phyloP scores from a whole-genome alignment of 1,284 basidiomycete genomes.

The Vanrija pseudolonga region DNA sequence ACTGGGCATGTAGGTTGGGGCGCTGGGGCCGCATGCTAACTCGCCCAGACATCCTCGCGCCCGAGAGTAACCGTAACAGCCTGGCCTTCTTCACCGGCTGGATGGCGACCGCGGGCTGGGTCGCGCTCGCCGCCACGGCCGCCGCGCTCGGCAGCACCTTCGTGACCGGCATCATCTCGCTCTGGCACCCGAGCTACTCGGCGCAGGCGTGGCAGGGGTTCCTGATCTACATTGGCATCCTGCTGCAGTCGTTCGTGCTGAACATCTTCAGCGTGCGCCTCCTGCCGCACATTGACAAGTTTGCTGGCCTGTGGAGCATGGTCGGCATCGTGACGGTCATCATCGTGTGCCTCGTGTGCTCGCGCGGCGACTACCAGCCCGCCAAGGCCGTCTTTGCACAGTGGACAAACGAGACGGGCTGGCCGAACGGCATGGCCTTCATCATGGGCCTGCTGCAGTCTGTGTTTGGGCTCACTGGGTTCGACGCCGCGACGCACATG shows the following conservation, averaged over 20 bases:
- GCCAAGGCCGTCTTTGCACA: slow-evolving; percentile 42
- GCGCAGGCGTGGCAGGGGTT: too few relatives aligned
- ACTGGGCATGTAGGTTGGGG: too few relatives aligned
- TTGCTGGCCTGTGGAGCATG: slow-evolving; percentile 37
- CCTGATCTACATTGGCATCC: too few relatives aligned
- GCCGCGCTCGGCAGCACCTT: too few relatives aligned
- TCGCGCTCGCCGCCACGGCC: slow-evolving; percentile 39
- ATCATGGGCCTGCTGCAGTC: slow-evolving; percentile 45
- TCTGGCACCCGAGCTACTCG: too few relatives aligned
- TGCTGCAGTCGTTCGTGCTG: slow-evolving; percentile 33
- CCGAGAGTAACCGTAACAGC: background rate
- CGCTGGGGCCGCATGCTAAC: too few relatives aligned
- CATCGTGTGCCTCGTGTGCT: background rate
- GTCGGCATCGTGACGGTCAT: slow-evolving; percentile 39
- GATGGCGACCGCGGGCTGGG: slow-evolving; percentile 32
- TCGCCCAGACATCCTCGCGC: background rate
- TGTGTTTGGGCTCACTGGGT: slow-evolving; percentile 10
- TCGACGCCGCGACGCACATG: slow-evolving; percentile 42
- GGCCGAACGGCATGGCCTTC: slow-evolving; percentile 34
- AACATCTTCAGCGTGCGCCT: slow-evolving; percentile 35
- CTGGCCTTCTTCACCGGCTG: background rate
- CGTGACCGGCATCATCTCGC: too few relatives aligned
- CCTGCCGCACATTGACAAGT: slow-evolving; percentile 32
- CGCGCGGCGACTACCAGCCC: slow-evolving; percentile 17
- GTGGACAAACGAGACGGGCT: slow-evolving; percentile 29